Conservation (phyloP, 768 basidiomycete genomes). For the Botryobasidium botryosum region DNA sequence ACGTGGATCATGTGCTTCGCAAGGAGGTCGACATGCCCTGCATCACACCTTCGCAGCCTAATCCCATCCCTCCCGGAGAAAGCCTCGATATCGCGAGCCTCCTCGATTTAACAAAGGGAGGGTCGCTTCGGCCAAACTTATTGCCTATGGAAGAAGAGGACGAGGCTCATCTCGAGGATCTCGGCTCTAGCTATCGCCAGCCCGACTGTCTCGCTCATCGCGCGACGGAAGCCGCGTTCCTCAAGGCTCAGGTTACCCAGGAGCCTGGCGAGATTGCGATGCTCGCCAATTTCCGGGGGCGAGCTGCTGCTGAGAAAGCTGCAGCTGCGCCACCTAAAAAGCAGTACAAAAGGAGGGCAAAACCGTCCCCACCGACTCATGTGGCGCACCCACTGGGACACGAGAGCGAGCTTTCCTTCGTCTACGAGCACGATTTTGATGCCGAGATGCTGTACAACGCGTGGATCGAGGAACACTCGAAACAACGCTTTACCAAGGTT, state of each 20-base stretch:
- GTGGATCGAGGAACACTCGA: too few relatives aligned
- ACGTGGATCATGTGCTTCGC: slow-evolving; percentile 74
- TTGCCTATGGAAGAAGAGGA: slow-evolving; percentile 30
- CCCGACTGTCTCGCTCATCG: slow-evolving; percentile 53
- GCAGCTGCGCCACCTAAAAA: too few relatives aligned
- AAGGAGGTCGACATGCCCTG: slow-evolving; percentile 97
- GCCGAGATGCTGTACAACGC: too few relatives aligned
- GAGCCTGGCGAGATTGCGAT: slow-evolving; percentile 56
- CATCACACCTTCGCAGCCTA: slow-evolving; percentile 80
- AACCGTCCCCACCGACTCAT: too few relatives aligned
- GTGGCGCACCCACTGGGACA: too few relatives aligned
- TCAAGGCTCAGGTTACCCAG: slow-evolving; percentile 59
- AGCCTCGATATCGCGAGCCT: slow-evolving; percentile 52
- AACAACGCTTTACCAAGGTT: too few relatives aligned
- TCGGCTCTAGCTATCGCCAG: slow-evolving; percentile 31
- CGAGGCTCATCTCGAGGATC: slow-evolving; percentile 18
- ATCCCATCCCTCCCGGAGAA: slow-evolving; percentile 74
- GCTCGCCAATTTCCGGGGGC: slow-evolving; percentile 20
- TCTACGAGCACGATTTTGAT: too few relatives aligned
- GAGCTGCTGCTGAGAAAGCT: neutral
- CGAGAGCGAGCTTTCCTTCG: too few relatives aligned
- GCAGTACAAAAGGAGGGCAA: too few relatives aligned
- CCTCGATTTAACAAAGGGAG: slow-evolving; percentile 51
- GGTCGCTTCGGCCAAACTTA: slow-evolving; percentile 45
- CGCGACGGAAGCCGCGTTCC: slow-evolving; percentile 42